A percentile compares a stretch with the other conserved stretches of the same genome.
Conservation (phyloP, 345 rosid genomes). For the Hibiscus mutabilis region DNA sequence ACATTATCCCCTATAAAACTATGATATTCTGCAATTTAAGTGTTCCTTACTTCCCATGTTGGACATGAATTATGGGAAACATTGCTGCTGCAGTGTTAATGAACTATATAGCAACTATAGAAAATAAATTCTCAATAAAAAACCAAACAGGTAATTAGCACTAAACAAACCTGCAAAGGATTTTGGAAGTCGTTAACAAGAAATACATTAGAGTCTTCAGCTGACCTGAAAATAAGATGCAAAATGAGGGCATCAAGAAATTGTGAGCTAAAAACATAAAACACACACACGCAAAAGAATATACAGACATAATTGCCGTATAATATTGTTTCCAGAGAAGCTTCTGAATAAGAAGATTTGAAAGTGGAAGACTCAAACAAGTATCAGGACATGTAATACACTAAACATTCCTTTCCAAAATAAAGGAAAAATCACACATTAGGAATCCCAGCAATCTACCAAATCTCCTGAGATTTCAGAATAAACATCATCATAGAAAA, state of each 20-base stretch:
- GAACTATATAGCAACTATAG: background rate
- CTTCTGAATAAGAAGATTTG: background rate
- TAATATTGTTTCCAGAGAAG: background rate
- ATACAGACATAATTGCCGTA: background rate
- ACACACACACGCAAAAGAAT: background rate
- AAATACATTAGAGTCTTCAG: conserved; percentile 86
- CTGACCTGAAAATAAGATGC: conserved; percentile 52
- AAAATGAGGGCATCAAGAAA: conserved; percentile 11
- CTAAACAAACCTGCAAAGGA: conserved; percentile 68
- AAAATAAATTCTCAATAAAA: background rate
- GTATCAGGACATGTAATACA: background rate
- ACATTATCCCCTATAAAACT: background rate
- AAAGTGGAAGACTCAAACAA: background rate
- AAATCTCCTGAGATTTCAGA: background rate
- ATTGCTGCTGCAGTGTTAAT: background rate
- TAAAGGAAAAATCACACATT: background rate
- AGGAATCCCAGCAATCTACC: background rate
- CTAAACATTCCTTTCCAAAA: background rate
- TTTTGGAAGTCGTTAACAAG: conserved; percentile 82
- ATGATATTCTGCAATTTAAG: background rate
- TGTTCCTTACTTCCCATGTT: background rate
- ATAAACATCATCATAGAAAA: background rate
- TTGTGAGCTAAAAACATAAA: conserved; percentile 2
- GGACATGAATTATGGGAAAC: background rate
- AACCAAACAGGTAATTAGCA: conserved; percentile 4